Evolutionary conservation across 257 asterid genomes (phyloP), one percentile per base, ranked within the genome.

Genomic region (Mentha longifolia): DNA sequence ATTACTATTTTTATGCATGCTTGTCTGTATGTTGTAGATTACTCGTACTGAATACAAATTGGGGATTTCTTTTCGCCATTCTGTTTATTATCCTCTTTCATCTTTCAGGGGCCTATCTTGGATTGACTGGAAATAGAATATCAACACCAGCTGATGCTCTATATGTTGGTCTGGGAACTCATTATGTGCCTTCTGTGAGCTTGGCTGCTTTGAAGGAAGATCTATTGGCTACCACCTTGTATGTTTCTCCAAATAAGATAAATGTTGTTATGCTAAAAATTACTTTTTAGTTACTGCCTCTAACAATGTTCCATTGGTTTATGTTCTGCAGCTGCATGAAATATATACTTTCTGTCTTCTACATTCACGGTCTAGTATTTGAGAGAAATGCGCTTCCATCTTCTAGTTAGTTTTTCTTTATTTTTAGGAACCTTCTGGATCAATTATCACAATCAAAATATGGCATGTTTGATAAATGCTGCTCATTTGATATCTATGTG

Each of bases 61-160:
- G 14, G 46, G 76, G 37, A 70, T 65, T 43, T 66, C 68, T 54
- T 37, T 73, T 58, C 25, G 37, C 9, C 19, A 19, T 19, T 50
- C 71, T 11, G 41, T 30, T 60, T 79, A 50, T 61, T 30, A 41
- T 54, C 55, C 50, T 19, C 14, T 37, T 61, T 16, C 14, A 2
- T 50, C 46, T 75, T 86, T 72, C 89, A 94, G 99, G 99, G 83
- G 85, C 91, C 63, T 94, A 91, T 81, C 97, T 94, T 78, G 99
- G 96, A 76, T 81, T 94, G 82, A 94, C 99, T 51, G 99, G 99
- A 61, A 84, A 79, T 81, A 86, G 97, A 76, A 66, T 94, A 73
- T 87, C 97, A 59, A 87, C 93, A 0, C 97, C 99, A 76, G 91
- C 97, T 67, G 99, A 94, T 88, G 99, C 99, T 79, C 82, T 94